phyloP scores from a whole-genome alignment of 495 filamentous ascomycete genomes.

The Extremus antarcticus region DNA sequence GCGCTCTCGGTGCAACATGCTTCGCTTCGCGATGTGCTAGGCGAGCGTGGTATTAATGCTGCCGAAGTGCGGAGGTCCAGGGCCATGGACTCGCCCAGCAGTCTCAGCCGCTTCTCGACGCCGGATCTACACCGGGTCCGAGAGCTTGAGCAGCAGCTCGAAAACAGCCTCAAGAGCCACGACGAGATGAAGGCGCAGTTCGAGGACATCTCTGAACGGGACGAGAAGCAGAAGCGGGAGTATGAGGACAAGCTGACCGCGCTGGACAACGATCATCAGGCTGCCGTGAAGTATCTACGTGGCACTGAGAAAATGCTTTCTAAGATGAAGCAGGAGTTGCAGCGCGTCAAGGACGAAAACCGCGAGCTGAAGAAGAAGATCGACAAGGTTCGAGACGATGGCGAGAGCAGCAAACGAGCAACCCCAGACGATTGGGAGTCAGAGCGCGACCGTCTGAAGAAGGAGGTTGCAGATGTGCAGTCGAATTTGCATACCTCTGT shows the following conservation, averaged over 20 bases:
- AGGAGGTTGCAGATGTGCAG: constrained; percentile 57
- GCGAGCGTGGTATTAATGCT: constrained; percentile 66
- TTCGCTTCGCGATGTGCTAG: constrained; percentile 82
- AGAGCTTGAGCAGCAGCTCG: constrained; percentile 85
- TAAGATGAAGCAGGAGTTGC: constrained; percentile 93
- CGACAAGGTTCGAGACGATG: constrained; percentile 38
- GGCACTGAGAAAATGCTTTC: constrained; percentile 98
- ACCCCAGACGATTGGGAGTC: constrained; percentile 58
- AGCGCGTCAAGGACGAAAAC: constrained; percentile 79
- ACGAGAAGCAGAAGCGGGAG: constrained; percentile 34
- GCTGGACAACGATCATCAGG: constrained; percentile 92
- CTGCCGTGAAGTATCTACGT: constrained; percentile 98
- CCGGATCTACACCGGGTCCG: constrained; percentile 73
- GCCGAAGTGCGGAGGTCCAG: constrained; percentile 47
- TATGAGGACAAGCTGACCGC: constrained; percentile 88
- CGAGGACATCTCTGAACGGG: constrained; percentile 58
- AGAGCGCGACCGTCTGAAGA: constrained; percentile 57
- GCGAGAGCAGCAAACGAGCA: constrained; percentile 30
- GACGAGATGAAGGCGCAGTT: constrained; percentile 68
- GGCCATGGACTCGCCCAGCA: constrained; percentile 51
- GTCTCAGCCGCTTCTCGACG: constrained; percentile 49
- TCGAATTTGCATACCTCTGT: constrained; percentile 53
- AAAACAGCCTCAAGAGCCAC: constrained; percentile 63
- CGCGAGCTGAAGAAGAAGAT: constrained; percentile 71
- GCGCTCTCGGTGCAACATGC: constrained; percentile 83